Conservation (phyloP, 2,329 filamentous ascomycete species). For the Claviceps citrina region DNA sequence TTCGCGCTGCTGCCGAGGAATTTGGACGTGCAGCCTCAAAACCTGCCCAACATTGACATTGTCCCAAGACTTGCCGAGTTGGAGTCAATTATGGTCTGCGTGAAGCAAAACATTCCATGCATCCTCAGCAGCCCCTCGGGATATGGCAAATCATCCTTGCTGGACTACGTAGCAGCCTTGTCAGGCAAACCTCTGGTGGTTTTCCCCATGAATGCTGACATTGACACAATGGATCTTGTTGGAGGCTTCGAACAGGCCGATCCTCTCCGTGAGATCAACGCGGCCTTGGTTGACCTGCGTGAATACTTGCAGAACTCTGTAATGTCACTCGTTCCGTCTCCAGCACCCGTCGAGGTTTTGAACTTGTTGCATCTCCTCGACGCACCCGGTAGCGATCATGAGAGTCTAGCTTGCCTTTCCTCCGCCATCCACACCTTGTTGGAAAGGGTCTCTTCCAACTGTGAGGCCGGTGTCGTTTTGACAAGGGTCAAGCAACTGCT, state of each 20-base stretch:
- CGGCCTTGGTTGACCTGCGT: conserved; percentile 33
- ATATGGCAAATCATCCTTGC: conserved; percentile 68
- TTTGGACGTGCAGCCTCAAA: conserved; percentile 32
- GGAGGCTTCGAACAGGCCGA: conserved; percentile 95
- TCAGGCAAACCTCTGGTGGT: conserved; percentile 63
- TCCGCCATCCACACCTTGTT: conserved; percentile 25
- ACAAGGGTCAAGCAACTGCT: conserved; percentile 34
- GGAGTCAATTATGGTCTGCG: conserved; percentile 75
- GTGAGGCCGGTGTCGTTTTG: conserved; percentile 32
- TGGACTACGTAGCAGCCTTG: conserved; percentile 66
- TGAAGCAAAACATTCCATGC: conserved; percentile 75
- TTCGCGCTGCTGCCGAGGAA: conserved; percentile 55
- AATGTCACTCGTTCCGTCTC: conserved; percentile 31
- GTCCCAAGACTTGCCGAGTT: conserved; percentile 51
- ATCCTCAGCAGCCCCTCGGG: conserved; percentile 78
- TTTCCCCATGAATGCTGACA: conserved; percentile 83
- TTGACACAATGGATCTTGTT: conserved; percentile 93
- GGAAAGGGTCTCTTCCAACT: conserved; percentile 25
- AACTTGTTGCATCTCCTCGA: conserved; percentile 36
- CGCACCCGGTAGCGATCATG: conserved; percentile 22
- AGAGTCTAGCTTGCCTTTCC: conserved; percentile 23
- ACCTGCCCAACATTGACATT: conserved; percentile 34
- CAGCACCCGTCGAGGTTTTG: conserved; percentile 31
- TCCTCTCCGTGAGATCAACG: conserved; percentile 54
- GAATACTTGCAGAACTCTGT: conserved; percentile 36